Evolutionary conservation across 306 rosid genomes (phyloP).

Genomic region (Calophaca sinica): DNA sequence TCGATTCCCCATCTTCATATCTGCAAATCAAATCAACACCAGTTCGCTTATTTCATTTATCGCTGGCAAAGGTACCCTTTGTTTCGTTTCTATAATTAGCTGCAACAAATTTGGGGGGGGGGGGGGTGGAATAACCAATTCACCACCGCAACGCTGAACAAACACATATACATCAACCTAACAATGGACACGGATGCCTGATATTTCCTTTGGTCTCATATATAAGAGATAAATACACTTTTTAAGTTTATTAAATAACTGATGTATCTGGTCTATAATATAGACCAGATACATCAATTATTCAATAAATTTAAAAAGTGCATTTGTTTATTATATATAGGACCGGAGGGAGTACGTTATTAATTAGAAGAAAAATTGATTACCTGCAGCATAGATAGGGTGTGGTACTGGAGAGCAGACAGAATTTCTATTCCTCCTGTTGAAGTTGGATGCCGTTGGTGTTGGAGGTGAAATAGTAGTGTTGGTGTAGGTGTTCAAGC

Average conservation of each 20-base stretch:
- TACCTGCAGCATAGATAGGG: conserved; percentile 10
- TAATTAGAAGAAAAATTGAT: not conserved
- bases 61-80: conserved; percentile 8
- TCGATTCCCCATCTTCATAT: conserved; percentile 8
- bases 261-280: no score
- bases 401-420: not conserved
- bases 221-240: no score
- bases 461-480: conserved; percentile 8
- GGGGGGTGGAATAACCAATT: no score
- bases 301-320: no score
- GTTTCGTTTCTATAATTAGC: conserved; percentile 21
- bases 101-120: conserved; percentile 28
- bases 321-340: no score
- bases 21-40: not conserved
- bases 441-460: not conserved
- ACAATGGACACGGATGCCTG: not conserved
- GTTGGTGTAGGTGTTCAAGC: conserved; percentile 10
- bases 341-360: no score
- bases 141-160: no score
- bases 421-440: not conserved
- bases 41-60: conserved; percentile 2
- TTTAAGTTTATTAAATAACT: no score
- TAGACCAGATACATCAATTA: no score
- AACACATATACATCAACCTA: no score
- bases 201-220: no score